These are phyloP conservation scores for Fusarium sulawesiense DNA, from an alignment of 2,329 filamentous ascomycete genomes.

Conservation along the genomic window DNA sequence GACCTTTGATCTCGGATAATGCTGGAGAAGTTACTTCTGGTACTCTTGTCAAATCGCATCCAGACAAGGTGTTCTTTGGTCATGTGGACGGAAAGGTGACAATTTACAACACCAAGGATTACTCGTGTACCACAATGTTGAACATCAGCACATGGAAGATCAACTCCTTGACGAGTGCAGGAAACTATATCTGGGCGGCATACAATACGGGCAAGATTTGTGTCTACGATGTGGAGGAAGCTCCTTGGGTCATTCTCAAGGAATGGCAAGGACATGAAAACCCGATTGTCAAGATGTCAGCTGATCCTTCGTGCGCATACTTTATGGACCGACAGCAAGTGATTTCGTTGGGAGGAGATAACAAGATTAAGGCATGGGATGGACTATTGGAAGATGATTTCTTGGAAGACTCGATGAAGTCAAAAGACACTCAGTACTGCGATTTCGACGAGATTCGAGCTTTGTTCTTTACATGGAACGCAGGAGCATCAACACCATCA, in stretches of 20 bases:
- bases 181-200: slow-evolving; percentile 87
- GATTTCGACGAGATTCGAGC: slow-evolving; percentile 84
- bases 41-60: slow-evolving; percentile 77
- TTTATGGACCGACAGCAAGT: slow-evolving; percentile 86
- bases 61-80: slow-evolving; percentile 86
- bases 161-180: slow-evolving; percentile 84
- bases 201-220: slow-evolving; percentile 95
- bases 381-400: slow-evolving; percentile 93
- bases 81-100: slow-evolving; percentile 95
- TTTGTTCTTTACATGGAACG: slow-evolving; percentile 94
- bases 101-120: slow-evolving; percentile 85
- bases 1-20: slow-evolving; percentile 75
- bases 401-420: slow-evolving; percentile 91
- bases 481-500: slow-evolving; percentile 91
- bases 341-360: slow-evolving; percentile 87
- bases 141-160: slow-evolving; percentile 96
- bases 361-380: slow-evolving; percentile 87
- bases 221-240: slow-evolving; percentile 84
- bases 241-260: slow-evolving; percentile 92
- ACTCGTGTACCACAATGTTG: slow-evolving; percentile 80
- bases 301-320: slow-evolving; percentile 86
- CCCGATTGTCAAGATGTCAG: slow-evolving; percentile 80
- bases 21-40: slow-evolving; percentile 91
- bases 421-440: slow-evolving; percentile 84
- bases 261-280: slow-evolving; percentile 94